Evolutionary conservation across 495 filamentous ascomycete genomes (phyloP).

Genomic region (Aspergillus leporis): DNA sequence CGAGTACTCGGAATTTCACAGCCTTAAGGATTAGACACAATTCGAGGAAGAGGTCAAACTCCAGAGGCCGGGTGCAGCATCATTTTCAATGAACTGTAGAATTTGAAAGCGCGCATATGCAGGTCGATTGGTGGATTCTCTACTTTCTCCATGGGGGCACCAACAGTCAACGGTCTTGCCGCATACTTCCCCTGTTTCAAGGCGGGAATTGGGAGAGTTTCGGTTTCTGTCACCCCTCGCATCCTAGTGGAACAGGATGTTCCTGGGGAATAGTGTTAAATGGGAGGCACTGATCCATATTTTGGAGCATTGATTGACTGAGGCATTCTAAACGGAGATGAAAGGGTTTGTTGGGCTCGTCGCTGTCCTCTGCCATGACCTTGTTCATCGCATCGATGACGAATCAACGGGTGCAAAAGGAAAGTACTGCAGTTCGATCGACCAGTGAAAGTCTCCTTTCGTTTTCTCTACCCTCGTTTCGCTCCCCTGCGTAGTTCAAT

Average conservation of each 20-base stretch:
- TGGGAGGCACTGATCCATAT: not conserved
- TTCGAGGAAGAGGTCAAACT: conserved; percentile 16
- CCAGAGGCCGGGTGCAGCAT: conserved; percentile 24
- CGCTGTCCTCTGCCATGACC: not conserved
- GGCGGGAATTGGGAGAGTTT: conserved; percentile 19
- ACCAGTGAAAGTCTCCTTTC: conserved; percentile 1
- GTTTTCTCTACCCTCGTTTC: conserved; percentile 18
- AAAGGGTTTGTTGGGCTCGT: conserved; percentile 5
- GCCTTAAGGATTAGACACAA: conserved; percentile 12
- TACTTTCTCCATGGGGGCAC: conserved; percentile 16
- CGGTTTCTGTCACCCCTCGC: conserved; percentile 22
- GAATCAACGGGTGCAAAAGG: not conserved
- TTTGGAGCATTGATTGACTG: not conserved
- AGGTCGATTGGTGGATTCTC: conserved; percentile 15
- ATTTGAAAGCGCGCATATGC: conserved; percentile 21
- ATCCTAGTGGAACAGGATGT: conserved; percentile 17
- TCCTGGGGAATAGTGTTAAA: conserved; percentile 2
- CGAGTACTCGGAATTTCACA: not conserved
- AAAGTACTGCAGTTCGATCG: conserved; percentile 1
- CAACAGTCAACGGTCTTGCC: conserved; percentile 21
- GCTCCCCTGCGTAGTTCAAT: conserved; percentile 16
- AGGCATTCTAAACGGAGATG: not conserved
- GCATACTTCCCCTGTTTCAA: conserved; percentile 31
- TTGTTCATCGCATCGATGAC: not conserved
- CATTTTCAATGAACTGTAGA: conserved; percentile 27